phyloP scores from a whole-genome alignment of 805 yeast genomes.

The Metschnikowia matae region DNA sequence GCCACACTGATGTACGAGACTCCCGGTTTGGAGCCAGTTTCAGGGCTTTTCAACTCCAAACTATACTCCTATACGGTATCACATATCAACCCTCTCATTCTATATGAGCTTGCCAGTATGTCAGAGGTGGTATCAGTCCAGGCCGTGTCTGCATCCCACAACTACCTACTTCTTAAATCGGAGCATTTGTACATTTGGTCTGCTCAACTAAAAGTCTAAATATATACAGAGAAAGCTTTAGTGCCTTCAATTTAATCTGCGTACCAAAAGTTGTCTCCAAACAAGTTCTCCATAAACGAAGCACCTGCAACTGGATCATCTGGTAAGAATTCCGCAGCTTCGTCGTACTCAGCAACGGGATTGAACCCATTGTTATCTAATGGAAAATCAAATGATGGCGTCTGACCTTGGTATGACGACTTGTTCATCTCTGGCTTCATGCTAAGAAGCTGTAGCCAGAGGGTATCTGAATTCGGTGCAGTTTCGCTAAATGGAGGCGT shows the following conservation, averaged over 20 bases:
- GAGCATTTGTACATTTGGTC: conserved; percentile 3
- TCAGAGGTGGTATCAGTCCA: conserved; percentile 8
- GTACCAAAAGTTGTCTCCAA: conserved; percentile 4
- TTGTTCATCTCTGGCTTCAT: conserved; percentile 14
- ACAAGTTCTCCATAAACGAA: conserved; percentile 10
- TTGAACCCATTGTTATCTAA: conserved; percentile 3
- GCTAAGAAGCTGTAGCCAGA: conserved; percentile 17
- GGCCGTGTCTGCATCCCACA: conserved; percentile 5
- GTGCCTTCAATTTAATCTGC: not conserved
- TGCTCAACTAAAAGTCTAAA: not conserved
- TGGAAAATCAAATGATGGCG: conserved; percentile 9
- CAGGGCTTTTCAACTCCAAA: not conserved
- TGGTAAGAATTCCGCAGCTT: conserved; percentile 2
- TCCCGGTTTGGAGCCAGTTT: conserved; percentile 1
- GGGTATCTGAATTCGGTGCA: conserved; percentile 4
- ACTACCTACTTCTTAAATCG: not conserved
- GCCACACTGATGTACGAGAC: conserved; percentile 11
- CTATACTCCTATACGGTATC: conserved; percentile 1
- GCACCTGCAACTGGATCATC: conserved; percentile 7
- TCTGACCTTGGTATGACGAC: conserved; percentile 1
- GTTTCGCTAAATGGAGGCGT: not conserved
- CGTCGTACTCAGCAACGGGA: not conserved
- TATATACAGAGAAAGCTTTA: not conserved
- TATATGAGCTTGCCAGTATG: conserved; percentile 2
- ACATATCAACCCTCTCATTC: conserved; percentile 5